Evolutionary conservation across 2,329 filamentous ascomycete genomes (phyloP), one percentile per base, ranked within the genome.

Genomic region (Sporothrix sp.): DNA sequence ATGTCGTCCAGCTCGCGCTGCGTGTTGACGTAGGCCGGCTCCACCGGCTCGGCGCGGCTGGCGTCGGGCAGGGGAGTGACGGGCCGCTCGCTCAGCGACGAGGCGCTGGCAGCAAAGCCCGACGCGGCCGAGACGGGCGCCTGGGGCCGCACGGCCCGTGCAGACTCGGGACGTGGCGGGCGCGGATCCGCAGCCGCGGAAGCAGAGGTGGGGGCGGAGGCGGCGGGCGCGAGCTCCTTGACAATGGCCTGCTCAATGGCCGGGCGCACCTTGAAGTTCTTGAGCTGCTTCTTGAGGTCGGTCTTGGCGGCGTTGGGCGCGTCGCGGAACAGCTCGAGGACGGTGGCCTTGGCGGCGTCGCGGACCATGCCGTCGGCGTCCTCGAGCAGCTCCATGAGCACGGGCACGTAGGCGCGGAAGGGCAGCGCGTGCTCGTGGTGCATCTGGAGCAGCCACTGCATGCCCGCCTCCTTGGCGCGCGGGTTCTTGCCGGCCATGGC

Each of bases 391-490:
- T 87, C 84, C 70, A 96, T 91, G 36, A 96, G 74, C 10, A 78
- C 76, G 3, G 87, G 84, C 2, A 95, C 89, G 63, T 94, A 95
- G 60, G 72, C 72, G 55, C 87, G 84, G 68, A 96, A 96, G 33
- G 83, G 82, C 57, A 96, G 71, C 35, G 80, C 81, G 52, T 89
- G 79, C 49, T 87, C 84, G 62, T 83, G 78, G 64, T 93, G 85
- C 83, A 91, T 94, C 78, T 88, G 83, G 30, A 88, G 74, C 32
- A 96, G 71, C 90, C 90, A 96, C 55, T 82, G 77, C 79, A 96
- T 82, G 57, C 83, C 82, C 48, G 81, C 74, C 69, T 95, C 89
- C 66, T 94, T 95, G 54, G 88, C 84, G 61, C 87, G 81, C 30
- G 86, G 71, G 66, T 90, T 94, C 70, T 85, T 88, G 57, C 87